Evolutionary conservation across 331 rosid species (phyloP), one percentile per base, ranked within the genome.

Genomic region (Phaseolus coccineus): DNA sequence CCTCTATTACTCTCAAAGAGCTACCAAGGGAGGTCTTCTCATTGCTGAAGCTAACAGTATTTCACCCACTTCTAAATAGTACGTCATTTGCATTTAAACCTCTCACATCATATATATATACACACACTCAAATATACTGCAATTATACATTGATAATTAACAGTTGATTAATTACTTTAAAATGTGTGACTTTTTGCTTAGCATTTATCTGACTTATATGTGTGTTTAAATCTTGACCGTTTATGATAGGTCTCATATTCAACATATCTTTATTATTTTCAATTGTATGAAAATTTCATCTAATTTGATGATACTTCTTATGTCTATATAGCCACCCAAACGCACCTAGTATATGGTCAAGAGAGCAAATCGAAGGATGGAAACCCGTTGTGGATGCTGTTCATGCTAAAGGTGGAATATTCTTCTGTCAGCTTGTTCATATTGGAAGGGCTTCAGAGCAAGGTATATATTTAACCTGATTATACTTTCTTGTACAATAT

Each of bases 391-490:
- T 84, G 5, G 75, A 84, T 16, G 82, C 87, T 64, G 87, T 84
- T 48, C 87, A 80, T 76, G 87, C 76, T 53, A 80, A 84, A 56
- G 84, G 79, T 2, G 87, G 84, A 37, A 44, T 80, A 10, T 70
- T 89, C 78, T 85, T 89, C 42, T 87, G 88, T 77, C 90, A 88
- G 44, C 15, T 88, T 52, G 12, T 56, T 84, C 92, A 87, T 63
- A 76, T 5, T 3, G 92, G 92, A 59, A 87, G 93, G 50, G 87
- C 51, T 73, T 81, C 84, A 14, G 76, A 37, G 42, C 8, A 19
- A 19, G 22, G 22, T 19, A 19, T 19, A 19, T 19, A 3, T 31
- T 1, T 31, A 31, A 19, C 22, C 22, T 19, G 22, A 31, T 31
- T 3, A 33, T 0, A 16, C 2, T 33, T 15, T 33, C 7, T 3